Evolutionary conservation across 2,329 filamentous ascomycete species (phyloP).

Genomic region (Epicoccum nigrum): DNA sequence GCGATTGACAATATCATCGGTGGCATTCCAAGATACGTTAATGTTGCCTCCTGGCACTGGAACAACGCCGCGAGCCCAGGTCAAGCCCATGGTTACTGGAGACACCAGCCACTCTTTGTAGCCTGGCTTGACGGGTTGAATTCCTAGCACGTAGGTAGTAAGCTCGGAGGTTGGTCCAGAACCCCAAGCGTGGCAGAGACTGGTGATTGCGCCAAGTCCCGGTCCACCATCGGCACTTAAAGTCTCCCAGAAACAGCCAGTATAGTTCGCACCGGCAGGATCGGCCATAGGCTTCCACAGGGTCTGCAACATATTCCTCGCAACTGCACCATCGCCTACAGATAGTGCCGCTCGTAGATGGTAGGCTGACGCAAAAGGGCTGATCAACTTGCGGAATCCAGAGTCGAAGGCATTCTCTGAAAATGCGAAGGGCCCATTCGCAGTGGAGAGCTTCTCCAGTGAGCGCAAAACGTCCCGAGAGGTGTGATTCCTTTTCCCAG

Average conservation of each 20-base stretch:
- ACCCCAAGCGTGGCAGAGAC: constrained; percentile 45
- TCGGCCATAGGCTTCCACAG: constrained; percentile 36
- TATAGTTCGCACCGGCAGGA: constrained; percentile 32
- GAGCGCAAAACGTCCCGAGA: constrained; percentile 13
- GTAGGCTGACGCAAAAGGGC: constrained; percentile 39
- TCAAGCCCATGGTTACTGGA: constrained; percentile 13
- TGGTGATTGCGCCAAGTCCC: constrained; percentile 35
- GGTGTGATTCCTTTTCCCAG: constrained; percentile 1
- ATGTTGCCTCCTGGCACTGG: constrained; percentile 13
- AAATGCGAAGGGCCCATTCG: constrained; percentile 28
- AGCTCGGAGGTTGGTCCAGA: constrained; percentile 45
- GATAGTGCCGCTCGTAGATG: constrained; percentile 40
- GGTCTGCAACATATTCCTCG: constrained; percentile 7
- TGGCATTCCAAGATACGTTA: constrained; percentile 16
- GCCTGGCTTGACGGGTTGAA: constrained; percentile 9
- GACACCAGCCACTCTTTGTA: constrained; percentile 13
- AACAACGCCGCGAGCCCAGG: constrained; percentile 11
- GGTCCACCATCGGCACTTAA: constrained; percentile 29
- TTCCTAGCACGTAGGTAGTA: constrained; percentile 37
- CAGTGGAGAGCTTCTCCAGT: constrained; percentile 23
- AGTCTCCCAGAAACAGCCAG: constrained; percentile 41
- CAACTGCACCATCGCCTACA: constrained; percentile 1
- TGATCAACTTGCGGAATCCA: constrained; percentile 30
- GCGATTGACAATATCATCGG: neutral
- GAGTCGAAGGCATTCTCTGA: constrained; percentile 9